A percentile compares a stretch with the other conserved stretches of the same genome.
Evolutionary conservation across 2,329 filamentous ascomycete species (phyloP).

Genomic region (Ceratocystis diversiconidia): DNA sequence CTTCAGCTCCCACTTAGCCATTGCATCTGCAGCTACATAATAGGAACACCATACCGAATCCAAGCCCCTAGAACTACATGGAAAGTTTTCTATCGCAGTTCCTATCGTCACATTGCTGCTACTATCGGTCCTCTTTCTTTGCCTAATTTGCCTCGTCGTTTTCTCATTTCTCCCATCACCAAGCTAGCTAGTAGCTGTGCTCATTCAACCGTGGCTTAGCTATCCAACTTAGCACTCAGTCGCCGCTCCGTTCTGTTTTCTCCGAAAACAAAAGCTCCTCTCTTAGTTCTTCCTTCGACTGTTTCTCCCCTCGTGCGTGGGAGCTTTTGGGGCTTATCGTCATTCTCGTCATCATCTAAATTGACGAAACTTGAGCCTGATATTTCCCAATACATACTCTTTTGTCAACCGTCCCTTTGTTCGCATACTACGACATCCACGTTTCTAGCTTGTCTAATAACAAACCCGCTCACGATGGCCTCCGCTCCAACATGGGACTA

Average conservation of each 20-base stretch:
- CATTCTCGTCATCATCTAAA: not conserved
- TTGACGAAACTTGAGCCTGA: not conserved
- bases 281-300: not conserved
- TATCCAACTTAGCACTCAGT: not conserved
- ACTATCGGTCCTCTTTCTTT: not conserved
- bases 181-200: not conserved
- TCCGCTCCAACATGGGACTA: conserved; percentile 77
- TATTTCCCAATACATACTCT: not conserved
- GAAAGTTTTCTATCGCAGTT: too few species aligned
- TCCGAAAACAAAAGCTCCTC: not conserved
- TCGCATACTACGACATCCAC: not conserved
- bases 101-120: not conserved
- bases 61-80: not conserved
- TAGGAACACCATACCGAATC: not conserved
- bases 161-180: not conserved
- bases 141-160: not conserved
- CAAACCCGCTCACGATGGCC: conserved; percentile 6
- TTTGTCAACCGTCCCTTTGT: not conserved
- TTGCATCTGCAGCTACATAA: conserved; percentile 1
- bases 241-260: not conserved
- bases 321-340: not conserved
- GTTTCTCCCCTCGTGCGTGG: not conserved
- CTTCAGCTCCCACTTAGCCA: conserved; percentile 12
- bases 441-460: not conserved
- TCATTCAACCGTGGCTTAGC: not conserved